Conservation (phyloP, 768 basidiomycete genomes). For the Boletellus ananiceps region DNA sequence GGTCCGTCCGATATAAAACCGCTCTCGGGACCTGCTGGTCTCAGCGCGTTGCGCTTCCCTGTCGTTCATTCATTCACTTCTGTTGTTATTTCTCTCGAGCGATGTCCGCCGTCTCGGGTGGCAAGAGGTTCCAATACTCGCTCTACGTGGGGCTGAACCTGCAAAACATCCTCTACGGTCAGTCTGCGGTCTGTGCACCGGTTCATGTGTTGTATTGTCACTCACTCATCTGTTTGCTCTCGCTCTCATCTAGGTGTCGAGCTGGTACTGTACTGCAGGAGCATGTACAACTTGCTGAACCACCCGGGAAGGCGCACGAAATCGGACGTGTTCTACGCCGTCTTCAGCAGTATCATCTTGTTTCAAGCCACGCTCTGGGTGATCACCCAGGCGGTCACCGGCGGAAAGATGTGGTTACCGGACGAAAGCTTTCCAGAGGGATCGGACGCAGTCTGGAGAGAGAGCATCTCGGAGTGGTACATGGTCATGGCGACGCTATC, state of each 20-base stretch:
- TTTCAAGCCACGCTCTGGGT: slow-evolving; percentile 29
- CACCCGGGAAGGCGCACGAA: neutral
- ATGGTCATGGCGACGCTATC: slow-evolving; percentile 17
- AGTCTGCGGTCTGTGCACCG: neutral
- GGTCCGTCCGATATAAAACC: too few species aligned
- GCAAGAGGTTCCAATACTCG: slow-evolving; percentile 3
- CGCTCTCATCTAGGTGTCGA: neutral
- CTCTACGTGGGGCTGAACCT: slow-evolving; percentile 14
- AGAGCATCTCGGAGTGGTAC: slow-evolving; percentile 14
- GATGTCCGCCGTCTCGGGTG: neutral
- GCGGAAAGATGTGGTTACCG: slow-evolving; percentile 29
- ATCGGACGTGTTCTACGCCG: slow-evolving; percentile 12
- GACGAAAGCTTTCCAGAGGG: slow-evolving; percentile 28
- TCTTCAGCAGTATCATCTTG: slow-evolving; percentile 19
- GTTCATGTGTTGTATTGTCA: neutral
- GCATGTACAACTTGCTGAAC: slow-evolving; percentile 8
- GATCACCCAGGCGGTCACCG: slow-evolving; percentile 9
- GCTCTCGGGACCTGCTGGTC: too few species aligned
- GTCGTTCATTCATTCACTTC: neutral
- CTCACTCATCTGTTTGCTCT: neutral
- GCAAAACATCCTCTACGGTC: slow-evolving; percentile 16
- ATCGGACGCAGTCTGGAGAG: slow-evolving; percentile 11
- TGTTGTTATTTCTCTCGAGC: too few species aligned
- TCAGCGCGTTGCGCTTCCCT: too few species aligned
- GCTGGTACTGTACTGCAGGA: slow-evolving; percentile 8